Conservation (phyloP, 495 filamentous ascomycete genomes). For the Pseudevernia furfuracea region DNA sequence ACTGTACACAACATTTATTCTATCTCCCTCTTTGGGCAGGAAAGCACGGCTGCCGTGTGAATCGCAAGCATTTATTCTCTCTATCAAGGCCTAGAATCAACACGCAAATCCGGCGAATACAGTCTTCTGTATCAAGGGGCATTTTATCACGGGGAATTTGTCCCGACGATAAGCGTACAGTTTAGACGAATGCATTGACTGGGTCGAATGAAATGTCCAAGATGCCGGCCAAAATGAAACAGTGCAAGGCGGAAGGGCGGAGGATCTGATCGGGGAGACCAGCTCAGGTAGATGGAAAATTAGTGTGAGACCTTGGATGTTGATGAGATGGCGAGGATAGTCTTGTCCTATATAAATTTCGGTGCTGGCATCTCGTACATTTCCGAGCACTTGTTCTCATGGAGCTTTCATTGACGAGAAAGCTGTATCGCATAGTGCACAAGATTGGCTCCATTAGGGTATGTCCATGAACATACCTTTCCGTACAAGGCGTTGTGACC, state of each 20-base stretch:
- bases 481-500: not conserved
- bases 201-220: no score
- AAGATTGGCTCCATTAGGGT: not conserved
- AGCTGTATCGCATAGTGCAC: not conserved
- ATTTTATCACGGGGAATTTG: no score
- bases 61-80: no score
- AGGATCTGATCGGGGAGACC: not conserved
- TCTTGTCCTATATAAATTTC: no score
- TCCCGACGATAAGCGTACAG: no score
- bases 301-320: not conserved
- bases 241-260: not conserved
- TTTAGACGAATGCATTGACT: no score
- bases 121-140: no score
- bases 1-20: no score
- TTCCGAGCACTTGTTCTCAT: not conserved
- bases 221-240: not conserved
- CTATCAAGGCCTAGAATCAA: no score
- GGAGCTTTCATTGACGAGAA: not conserved
- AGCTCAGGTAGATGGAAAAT: not conserved
- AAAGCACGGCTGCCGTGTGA: no score
- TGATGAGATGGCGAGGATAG: not conserved
- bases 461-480: not conserved
- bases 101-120: no score
- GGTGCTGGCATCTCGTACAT: not conserved
- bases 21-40: no score